Base-by-base conservation (phyloP, 1,139 yeast species). In the Yamadazyma membranifaciens region DNA sequence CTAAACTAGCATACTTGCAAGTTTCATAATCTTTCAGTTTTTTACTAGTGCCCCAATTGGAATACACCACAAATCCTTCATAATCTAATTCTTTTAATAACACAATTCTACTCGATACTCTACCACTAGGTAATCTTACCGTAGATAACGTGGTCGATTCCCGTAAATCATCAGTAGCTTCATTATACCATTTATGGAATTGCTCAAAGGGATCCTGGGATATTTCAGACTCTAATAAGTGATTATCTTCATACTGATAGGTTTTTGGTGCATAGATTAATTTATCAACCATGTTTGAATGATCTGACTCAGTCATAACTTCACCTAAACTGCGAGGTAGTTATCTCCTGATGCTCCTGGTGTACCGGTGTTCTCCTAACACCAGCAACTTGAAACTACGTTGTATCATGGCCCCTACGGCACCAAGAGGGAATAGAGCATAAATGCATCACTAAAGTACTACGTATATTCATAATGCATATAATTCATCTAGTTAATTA, bases 31-130 rank as follows among this genome's bases (percentile, higher is more conserved):
- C 98, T 38, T 66, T 60, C 22, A 84, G 79, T 63, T 92, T 92
- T 62, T 87, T 88, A 31, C 95, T 84, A 9, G 83, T 75, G 33
- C 75, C 88, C 95, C 96, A 91, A 62, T 92, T 92, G 40, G 96
- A 87, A 64, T 87, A 92, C 30, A 92, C 73, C n/a, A 89, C 79
- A 52, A 92, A 85, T 4, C 97, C 98, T 42, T 78, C 75, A 40
- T 75, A 71, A 59, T 92, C 98, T 42, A 92, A 73, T 57, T 92
- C 98, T 58, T 92, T 92, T 62, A 94, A 78, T 41, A 92, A 73
- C 2, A 92, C 94, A 11, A 86, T 75, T 44, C 98, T 70, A 6
- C 91, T 80, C 0, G 95, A 83, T 2, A 92, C 88, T 45, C 95
- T 71, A 17, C 98, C 98, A 9, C 85, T 75, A 9, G 97, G 97